Evolutionary conservation across 768 basidiomycete species (phyloP).

Genomic region (Boletus speciosus): DNA sequence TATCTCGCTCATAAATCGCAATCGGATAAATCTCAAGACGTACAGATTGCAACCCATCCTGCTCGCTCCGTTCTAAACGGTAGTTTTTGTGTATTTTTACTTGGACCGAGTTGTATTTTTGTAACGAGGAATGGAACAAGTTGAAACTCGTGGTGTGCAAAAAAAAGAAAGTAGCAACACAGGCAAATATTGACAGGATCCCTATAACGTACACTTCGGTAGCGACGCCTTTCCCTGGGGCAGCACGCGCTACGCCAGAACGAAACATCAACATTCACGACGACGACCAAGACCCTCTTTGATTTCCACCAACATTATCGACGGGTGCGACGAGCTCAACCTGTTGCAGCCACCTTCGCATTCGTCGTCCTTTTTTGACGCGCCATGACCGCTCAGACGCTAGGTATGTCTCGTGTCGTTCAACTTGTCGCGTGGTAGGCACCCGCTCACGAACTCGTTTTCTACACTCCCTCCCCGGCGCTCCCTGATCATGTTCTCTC

Average conservation of each 20-base stretch:
- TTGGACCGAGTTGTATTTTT: constrained; percentile 21
- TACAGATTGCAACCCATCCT: constrained; percentile 3
- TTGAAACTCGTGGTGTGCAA: background rate
- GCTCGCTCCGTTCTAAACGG: constrained; percentile 15
- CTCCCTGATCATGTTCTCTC: background rate
- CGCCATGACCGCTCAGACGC: constrained; percentile 17
- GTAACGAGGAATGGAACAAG: constrained; percentile 8
- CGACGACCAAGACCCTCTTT: constrained; percentile 1
- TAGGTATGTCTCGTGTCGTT: constrained; percentile 20
- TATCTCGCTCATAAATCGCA: constrained; percentile 15
- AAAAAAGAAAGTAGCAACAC: constrained; percentile 17
- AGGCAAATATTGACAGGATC: constrained; percentile 14
- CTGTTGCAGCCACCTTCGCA: background rate
- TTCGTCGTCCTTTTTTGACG: constrained; percentile 9
- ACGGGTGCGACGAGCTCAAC: constrained; percentile 8
- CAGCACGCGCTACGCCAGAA: background rate
- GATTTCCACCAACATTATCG: background rate
- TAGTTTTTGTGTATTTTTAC: constrained; percentile 22
- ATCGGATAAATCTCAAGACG: constrained; percentile 11
- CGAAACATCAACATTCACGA: constrained; percentile 11
- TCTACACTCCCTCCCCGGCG: background rate
- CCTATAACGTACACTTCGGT: background rate
- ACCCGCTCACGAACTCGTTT: constrained; percentile 2
- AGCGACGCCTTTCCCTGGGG: background rate
- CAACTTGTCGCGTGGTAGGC: constrained; percentile 11